A percentile compares a stretch with the other conserved stretches of the same genome.
Conservation (phyloP, 1,284 basidiomycete species). For the Sphagnurus paluster region DNA sequence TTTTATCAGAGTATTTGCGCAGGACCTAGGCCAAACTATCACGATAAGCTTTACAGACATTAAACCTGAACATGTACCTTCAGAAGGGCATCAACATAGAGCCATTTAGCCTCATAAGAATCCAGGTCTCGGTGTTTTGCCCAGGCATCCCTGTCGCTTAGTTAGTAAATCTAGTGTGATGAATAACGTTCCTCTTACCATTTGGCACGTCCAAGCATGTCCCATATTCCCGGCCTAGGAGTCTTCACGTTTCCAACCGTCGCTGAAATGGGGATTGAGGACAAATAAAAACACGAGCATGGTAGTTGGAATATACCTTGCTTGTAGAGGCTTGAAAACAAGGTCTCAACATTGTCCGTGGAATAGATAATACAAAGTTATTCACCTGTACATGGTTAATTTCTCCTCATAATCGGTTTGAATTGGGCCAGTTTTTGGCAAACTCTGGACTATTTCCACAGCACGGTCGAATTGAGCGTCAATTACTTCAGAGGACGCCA, state of each 20-base stretch:
- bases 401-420: slow-evolving; percentile 98
- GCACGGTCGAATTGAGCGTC: slow-evolving; percentile 90
- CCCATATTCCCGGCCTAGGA: slow-evolving; percentile 84
- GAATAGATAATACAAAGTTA: slow-evolving; percentile 1
- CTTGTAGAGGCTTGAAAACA: slow-evolving; percentile 74
- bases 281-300: slow-evolving; percentile 8
- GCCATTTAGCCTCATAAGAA: slow-evolving; percentile 81
- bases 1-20: slow-evolving; percentile 82
- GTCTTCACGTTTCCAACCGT: slow-evolving; percentile 85
- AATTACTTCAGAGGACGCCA: slow-evolving; percentile 64
- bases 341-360: slow-evolving; percentile 7
- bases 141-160: slow-evolving; percentile 85
- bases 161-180: slow-evolving; percentile 21
- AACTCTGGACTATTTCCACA: slow-evolving; percentile 88
- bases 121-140: slow-evolving; percentile 85
- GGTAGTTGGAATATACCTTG: slow-evolving; percentile 61
- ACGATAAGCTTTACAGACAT: not conserved
- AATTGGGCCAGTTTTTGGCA: slow-evolving; percentile 94
- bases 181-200: slow-evolving; percentile 55
- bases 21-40: slow-evolving; percentile 55
- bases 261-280: slow-evolving; percentile 46
- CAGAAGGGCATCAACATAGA: slow-evolving; percentile 86
- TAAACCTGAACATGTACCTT: slow-evolving; percentile 51
- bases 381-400: slow-evolving; percentile 87
- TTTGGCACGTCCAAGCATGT: slow-evolving; percentile 93